Evolutionary conservation across 345 rosid genomes (phyloP).

Genomic region (Leavenworthia alabamica): DNA sequence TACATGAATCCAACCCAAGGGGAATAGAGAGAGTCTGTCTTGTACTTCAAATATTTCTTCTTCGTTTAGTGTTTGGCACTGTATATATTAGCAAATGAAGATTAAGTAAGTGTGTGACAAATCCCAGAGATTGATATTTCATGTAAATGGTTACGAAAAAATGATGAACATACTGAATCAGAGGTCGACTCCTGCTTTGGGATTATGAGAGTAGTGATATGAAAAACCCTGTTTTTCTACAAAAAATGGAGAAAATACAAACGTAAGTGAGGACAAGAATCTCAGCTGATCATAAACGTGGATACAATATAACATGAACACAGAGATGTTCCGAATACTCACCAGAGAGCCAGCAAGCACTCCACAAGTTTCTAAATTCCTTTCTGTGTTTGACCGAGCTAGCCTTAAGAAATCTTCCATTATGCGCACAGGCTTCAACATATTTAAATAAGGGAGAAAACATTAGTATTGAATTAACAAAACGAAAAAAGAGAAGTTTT

Average conservation of each 20-base stretch:
- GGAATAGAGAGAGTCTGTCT: constrained; percentile 71
- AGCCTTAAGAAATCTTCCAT: constrained; percentile 82
- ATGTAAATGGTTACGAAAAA: background rate
- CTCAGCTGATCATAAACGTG: background rate
- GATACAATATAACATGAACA: background rate
- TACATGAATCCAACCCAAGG: constrained; percentile 98
- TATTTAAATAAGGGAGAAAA: background rate
- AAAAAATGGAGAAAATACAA: background rate
- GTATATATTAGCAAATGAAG: constrained; percentile 18
- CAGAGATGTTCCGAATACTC: constrained; percentile 21
- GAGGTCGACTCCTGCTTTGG: constrained; percentile 99
- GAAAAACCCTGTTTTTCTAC: constrained; percentile 93
- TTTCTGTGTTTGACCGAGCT: constrained; percentile 74
- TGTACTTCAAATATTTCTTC: constrained; percentile 96
- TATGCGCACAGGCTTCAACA: constrained; percentile 70
- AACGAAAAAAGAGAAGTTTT: background rate
- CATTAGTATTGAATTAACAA: constrained; percentile 13
- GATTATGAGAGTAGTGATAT: constrained; percentile 81
- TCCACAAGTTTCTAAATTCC: constrained; percentile 91
- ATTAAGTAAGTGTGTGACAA: background rate
- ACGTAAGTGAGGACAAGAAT: constrained; percentile 15
- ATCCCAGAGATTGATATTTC: background rate
- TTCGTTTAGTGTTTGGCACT: constrained; percentile 90
- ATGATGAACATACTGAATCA: constrained; percentile 58
- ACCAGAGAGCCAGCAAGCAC: constrained; percentile 94